Evolutionary conservation across 768 basidiomycete species (phyloP).

Genomic region (Boletus eberwhitei): DNA sequence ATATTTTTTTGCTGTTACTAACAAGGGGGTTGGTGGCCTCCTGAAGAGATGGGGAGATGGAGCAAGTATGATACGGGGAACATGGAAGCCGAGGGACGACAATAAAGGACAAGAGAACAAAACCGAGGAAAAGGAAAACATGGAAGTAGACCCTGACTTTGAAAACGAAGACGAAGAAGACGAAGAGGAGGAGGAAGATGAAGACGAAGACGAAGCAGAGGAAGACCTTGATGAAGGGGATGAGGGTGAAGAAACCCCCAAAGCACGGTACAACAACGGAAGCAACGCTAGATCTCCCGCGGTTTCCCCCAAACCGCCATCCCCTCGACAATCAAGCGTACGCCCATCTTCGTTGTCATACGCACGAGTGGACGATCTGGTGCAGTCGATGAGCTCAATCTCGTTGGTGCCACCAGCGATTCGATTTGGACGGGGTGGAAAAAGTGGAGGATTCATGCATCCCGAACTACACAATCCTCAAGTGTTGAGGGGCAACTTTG

Average conservation of each 20-base stretch:
- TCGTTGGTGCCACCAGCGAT: conserved; percentile 66
- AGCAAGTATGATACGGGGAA: conserved; percentile 69
- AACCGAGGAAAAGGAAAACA: conserved; percentile 13
- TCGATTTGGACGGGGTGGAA: conserved; percentile 72
- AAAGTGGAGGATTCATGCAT: conserved; percentile 47
- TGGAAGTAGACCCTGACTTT: conserved; percentile 24
- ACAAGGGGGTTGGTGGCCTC: conserved; percentile 83
- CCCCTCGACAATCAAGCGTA: conserved; percentile 20
- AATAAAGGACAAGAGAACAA: conserved; percentile 11
- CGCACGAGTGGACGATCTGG: conserved; percentile 44
- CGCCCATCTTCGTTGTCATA: conserved; percentile 18
- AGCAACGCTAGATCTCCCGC: conserved; percentile 19
- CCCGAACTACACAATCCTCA: conserved; percentile 33
- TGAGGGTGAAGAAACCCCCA: conserved; percentile 28
- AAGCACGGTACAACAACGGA: conserved; percentile 18
- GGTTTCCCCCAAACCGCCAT: conserved; percentile 16
- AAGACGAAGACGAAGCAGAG: conserved; percentile 9
- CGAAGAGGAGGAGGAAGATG: conserved; percentile 9
- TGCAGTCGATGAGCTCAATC: conserved; percentile 44
- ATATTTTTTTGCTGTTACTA: conserved; percentile 89
- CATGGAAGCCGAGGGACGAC: conserved; percentile 57
- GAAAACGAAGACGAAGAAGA: conserved; percentile 11
- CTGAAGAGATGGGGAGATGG: conserved; percentile 81
- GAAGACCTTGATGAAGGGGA: conserved; percentile 21
- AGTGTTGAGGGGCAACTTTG: conserved; percentile 27